Conservation (phyloP, 1,284 basidiomycete species). For the Vanrija sp. region DNA sequence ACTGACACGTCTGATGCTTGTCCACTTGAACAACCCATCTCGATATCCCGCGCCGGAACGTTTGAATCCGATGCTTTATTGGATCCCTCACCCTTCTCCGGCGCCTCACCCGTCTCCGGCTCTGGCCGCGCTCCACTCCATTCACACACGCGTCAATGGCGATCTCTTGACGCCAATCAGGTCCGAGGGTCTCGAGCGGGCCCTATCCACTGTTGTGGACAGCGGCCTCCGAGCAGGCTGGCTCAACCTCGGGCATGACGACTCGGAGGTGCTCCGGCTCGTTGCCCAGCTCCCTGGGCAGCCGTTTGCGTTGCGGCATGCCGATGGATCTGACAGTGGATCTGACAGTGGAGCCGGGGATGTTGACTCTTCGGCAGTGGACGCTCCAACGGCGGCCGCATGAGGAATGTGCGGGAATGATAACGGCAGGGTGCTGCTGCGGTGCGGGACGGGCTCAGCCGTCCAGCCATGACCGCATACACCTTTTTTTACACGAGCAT, state of each 20-base stretch:
- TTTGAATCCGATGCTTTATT: too few relatives aligned
- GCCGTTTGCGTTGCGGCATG: constrained; percentile 11
- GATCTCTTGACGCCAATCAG: constrained; percentile 22
- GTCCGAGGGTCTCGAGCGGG: constrained; percentile 56
- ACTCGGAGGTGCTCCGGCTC: constrained; percentile 25
- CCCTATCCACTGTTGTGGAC: constrained; percentile 66
- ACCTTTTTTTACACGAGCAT: too few relatives aligned
- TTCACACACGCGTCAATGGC: neutral
- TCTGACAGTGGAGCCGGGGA: neutral
- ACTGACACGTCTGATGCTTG: too few relatives aligned
- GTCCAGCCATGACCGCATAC: too few relatives aligned
- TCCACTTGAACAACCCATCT: too few relatives aligned
- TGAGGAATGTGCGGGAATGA: too few relatives aligned
- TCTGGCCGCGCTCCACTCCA: too few relatives aligned
- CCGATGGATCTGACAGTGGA: constrained; percentile 8
- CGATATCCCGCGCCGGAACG: too few relatives aligned
- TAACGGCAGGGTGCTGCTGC: too few relatives aligned
- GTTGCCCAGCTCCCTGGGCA: constrained; percentile 13
- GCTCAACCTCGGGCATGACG: constrained; percentile 43
- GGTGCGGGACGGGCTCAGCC: too few relatives aligned
- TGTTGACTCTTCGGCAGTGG: neutral
- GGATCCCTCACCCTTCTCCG: too few relatives aligned
- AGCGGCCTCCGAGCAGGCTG: constrained; percentile 66
- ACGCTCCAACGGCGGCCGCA: too few relatives aligned
- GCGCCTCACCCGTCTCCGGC: neutral